Conservation (phyloP, 2,329 filamentous ascomycete species). For the Tolypocladium nubicola region DNA sequence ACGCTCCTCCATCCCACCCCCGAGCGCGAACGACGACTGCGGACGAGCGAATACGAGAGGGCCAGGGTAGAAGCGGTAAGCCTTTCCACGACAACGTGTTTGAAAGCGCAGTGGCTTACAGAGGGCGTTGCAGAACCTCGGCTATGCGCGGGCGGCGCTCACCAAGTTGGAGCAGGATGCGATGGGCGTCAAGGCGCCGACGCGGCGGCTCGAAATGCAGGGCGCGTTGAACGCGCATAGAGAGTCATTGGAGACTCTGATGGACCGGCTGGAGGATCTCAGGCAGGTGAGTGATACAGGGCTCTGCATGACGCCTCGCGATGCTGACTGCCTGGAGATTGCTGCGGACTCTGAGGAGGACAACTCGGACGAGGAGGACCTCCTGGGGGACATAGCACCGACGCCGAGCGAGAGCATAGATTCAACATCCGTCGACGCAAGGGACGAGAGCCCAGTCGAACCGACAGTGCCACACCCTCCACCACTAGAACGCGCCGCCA, state of each 20-base stretch:
- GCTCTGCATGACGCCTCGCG: background rate
- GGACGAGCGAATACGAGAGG: slow-evolving; percentile 56
- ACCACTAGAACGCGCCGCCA: background rate
- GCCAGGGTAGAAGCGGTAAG: slow-evolving; percentile 29
- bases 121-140: slow-evolving; percentile 46
- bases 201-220: slow-evolving; percentile 50
- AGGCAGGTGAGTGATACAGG: slow-evolving; percentile 38
- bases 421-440: slow-evolving; percentile 20
- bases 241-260: slow-evolving; percentile 53
- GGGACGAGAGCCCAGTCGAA: slow-evolving; percentile 9
- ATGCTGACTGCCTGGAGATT: slow-evolving; percentile 15
- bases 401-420: slow-evolving; percentile 44
- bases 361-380: slow-evolving; percentile 45
- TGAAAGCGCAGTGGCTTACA: background rate
- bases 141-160: slow-evolving; percentile 59
- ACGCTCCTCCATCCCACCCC: slow-evolving; percentile 52
- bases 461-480: slow-evolving; percentile 6
- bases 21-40: slow-evolving; percentile 45
- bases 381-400: slow-evolving; percentile 42
- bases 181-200: slow-evolving; percentile 44
- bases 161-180: slow-evolving; percentile 62
- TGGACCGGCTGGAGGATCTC: slow-evolving; percentile 57
- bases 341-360: slow-evolving; percentile 24
- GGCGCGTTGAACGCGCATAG: slow-evolving; percentile 53
- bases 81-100: slow-evolving; percentile 13